A percentile compares a stretch with the other conserved stretches of the same genome.
These are phyloP conservation scores for Hyphodiscus hymeniophilus DNA, from an alignment of 495 filamentous ascomycete species.

Conservation along the genomic window DNA sequence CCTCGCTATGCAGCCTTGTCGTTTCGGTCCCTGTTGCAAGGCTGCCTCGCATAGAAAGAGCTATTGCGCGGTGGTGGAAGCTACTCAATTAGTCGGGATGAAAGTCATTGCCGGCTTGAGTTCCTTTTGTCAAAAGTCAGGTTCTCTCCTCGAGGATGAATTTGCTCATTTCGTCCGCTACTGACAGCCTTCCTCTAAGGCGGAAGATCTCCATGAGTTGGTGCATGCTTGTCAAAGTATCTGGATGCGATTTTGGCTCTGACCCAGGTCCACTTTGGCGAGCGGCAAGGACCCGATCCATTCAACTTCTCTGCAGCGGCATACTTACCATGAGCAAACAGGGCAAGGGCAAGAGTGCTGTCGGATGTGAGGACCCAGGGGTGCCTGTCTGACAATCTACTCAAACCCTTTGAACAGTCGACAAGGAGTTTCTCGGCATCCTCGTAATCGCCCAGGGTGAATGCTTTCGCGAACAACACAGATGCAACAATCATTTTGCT, in stretches of 20 bases:
- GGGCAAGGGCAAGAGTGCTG: conserved; percentile 4
- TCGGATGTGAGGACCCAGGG: conserved; percentile 3
- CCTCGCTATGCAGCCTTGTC: conserved; percentile 2
- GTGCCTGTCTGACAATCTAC: conserved; percentile 1
- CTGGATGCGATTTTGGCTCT: conserved; percentile 8
- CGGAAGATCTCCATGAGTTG: conserved; percentile 4
- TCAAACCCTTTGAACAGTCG: conserved; percentile 1
- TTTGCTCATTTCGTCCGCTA: conserved; percentile 6
- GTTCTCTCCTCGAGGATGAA: conserved; percentile 1
- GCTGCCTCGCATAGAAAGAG: not conserved
- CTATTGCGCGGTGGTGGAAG: conserved; percentile 11
- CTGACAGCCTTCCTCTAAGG: not conserved
- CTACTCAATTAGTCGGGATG: conserved; percentile 10
- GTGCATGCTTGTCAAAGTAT: conserved; percentile 12
- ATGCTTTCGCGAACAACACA: conserved; percentile 3
- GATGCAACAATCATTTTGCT: conserved; percentile 4
- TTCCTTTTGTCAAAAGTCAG: conserved; percentile 5
- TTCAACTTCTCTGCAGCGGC: conserved; percentile 9
- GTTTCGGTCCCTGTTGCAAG: not conserved
- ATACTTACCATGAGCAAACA: conserved; percentile 8
- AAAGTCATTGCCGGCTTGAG: conserved; percentile 1
- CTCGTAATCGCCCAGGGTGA: not conserved
- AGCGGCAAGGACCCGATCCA: not conserved
- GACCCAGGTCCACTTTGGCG: conserved; percentile 7
- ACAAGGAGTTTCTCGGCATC: conserved; percentile 6